These are phyloP conservation scores for Acanthamoeba lenticulata DNA, from an alignment of 208 protist genomes.

Conservation along the genomic window DNA sequence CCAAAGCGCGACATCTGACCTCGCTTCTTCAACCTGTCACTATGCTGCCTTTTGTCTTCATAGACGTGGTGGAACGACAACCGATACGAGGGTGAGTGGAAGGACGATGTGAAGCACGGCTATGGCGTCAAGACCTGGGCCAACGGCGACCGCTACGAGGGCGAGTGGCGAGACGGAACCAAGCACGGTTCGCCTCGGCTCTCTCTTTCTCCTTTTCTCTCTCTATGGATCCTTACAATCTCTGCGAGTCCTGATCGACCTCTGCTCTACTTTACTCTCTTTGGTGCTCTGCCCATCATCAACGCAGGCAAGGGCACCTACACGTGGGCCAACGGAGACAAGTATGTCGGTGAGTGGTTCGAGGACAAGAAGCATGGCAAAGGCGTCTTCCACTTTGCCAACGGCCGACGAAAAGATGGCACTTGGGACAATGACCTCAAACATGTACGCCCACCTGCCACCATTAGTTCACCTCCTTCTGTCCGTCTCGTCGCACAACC, in stretches of 20 bases:
- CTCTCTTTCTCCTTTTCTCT: too few relatives aligned
- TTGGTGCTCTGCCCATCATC: too few relatives aligned
- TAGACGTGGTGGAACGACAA: conserved; percentile 46
- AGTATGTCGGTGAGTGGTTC: conserved; percentile 31
- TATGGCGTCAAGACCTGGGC: conserved; percentile 16
- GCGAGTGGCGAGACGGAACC: conserved; percentile 50
- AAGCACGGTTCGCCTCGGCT: not conserved
- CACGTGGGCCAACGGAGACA: conserved; percentile 31
- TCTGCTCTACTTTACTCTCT: too few relatives aligned
- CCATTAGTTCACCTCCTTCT: not conserved
- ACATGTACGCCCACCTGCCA: not conserved
- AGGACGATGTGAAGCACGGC: conserved; percentile 58
- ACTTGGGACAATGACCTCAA: conserved; percentile 33
- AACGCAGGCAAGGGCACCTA: conserved; percentile 41
- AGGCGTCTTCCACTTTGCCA: conserved; percentile 43
- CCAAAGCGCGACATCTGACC: not conserved
- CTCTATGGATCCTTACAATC: too few relatives aligned
- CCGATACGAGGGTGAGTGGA: conserved; percentile 59
- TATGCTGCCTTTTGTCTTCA: not conserved
- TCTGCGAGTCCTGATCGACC: too few relatives aligned
- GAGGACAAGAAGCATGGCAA: conserved; percentile 61
- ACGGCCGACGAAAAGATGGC: conserved; percentile 35
- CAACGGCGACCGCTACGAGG: conserved; percentile 58
- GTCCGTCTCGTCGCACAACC: not conserved
- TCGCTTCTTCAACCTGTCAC: too few relatives aligned